These are phyloP conservation scores for Chlamydomonas schloesseri DNA, from an alignment of 139 green algal species.

Conservation along the genomic window DNA sequence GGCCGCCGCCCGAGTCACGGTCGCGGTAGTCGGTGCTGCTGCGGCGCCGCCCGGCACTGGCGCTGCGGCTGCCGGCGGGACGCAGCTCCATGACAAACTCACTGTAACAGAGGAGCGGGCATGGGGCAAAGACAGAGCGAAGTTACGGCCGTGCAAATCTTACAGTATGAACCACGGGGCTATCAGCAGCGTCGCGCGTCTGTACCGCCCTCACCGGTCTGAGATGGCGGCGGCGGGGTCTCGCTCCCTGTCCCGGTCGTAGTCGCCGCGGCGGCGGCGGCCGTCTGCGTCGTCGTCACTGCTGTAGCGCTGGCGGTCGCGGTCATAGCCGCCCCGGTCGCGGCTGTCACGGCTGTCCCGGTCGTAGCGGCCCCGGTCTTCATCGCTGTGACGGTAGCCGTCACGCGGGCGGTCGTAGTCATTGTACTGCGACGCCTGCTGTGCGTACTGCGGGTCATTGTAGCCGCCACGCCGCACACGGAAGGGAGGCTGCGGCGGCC, in stretches of 20 bases:
- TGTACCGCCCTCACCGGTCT: not conserved
- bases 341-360: not conserved
- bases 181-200: too few species aligned
- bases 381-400: not conserved
- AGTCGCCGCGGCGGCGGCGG: too few species aligned
- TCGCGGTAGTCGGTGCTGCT: not conserved
- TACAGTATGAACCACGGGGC: not conserved
- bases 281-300: conserved; percentile 10
- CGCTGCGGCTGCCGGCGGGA: not conserved
- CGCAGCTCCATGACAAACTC: conserved; percentile 49
- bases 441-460: too few species aligned
- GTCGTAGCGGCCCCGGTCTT: not conserved
- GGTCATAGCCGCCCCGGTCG: too few species aligned
- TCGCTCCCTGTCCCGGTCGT: not conserved
- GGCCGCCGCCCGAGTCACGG: not conserved
- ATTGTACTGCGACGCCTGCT: too few species aligned
- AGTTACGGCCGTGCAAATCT: not conserved
- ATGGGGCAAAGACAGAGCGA: not conserved
- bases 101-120: not conserved
- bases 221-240: not conserved
- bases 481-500: conserved; percentile 30
- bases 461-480: not conserved
- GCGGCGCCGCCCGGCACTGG: not conserved
- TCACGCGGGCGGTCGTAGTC: not conserved
- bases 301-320: not conserved